Evolutionary conservation across 2,329 filamentous ascomycete genomes (phyloP).

Genomic region (Beauveria bassiana): DNA sequence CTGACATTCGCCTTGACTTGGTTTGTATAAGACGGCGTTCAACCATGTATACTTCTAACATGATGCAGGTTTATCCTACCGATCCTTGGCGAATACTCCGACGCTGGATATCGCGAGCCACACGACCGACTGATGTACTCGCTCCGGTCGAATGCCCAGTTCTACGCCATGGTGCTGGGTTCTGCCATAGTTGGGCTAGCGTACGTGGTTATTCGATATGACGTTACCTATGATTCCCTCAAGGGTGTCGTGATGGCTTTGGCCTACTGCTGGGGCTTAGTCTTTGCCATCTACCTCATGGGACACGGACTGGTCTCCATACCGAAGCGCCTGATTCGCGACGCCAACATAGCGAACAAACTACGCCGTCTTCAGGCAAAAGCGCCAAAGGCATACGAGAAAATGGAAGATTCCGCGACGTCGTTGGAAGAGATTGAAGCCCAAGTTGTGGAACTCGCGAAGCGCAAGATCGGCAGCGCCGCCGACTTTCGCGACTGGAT

Average conservation of each 20-base stretch:
- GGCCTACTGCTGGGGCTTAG: slow-evolving; percentile 87
- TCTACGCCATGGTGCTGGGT: slow-evolving; percentile 72
- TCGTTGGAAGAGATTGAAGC: slow-evolving; percentile 73
- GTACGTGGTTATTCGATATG: slow-evolving; percentile 76
- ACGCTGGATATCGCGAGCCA: slow-evolving; percentile 85
- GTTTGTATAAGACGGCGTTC: slow-evolving; percentile 38
- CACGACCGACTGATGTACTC: slow-evolving; percentile 77
- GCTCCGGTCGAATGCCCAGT: slow-evolving; percentile 77
- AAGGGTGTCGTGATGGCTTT: slow-evolving; percentile 87
- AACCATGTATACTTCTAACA: slow-evolving; percentile 11
- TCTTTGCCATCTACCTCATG: slow-evolving; percentile 94
- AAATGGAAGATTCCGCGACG: slow-evolving; percentile 74
- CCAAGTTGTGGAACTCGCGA: slow-evolving; percentile 70
- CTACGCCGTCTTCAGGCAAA: slow-evolving; percentile 68
- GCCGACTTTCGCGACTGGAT: slow-evolving; percentile 85
- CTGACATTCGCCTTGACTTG: slow-evolving; percentile 91
- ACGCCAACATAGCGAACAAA: slow-evolving; percentile 67
- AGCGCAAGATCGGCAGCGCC: slow-evolving; percentile 72
- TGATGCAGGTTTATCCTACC: slow-evolving; percentile 72
- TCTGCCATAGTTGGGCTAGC: slow-evolving; percentile 64
- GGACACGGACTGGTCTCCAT: slow-evolving; percentile 92
- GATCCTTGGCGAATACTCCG: slow-evolving; percentile 87
- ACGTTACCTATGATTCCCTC: slow-evolving; percentile 62
- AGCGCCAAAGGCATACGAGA: slow-evolving; percentile 78
- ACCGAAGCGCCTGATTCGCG: slow-evolving; percentile 70